Conservation (phyloP, 495 filamentous ascomycete genomes). For the Xylaria acuta region DNA sequence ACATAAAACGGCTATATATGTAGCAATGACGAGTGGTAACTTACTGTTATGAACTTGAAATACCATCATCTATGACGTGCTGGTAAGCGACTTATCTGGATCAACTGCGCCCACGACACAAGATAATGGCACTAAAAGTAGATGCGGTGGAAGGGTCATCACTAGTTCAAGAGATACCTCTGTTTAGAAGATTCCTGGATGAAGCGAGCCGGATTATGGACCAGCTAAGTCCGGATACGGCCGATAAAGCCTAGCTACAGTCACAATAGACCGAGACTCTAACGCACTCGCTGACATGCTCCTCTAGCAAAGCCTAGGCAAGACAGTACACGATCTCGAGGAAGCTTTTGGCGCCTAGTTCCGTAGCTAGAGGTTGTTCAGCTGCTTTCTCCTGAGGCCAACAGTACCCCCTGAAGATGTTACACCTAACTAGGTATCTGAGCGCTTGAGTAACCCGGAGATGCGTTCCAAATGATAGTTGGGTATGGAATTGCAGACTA, state of each 20-base stretch:
- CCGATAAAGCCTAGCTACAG: slow-evolving; percentile 31
- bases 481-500: neutral
- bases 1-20: neutral
- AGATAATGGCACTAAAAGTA: neutral
- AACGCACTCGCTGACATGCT: slow-evolving; percentile 3
- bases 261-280: slow-evolving; percentile 21
- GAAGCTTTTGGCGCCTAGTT: slow-evolving; percentile 19
- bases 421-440: neutral
- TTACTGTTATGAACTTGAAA: neutral
- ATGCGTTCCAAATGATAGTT: neutral
- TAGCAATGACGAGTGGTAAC: neutral
- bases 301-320: slow-evolving; percentile 21
- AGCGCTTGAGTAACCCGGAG: neutral
- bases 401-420: neutral
- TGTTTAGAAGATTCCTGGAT: slow-evolving; percentile 1
- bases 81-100: neutral
- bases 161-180: neutral
- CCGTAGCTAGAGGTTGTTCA: slow-evolving; percentile 25
- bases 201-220: slow-evolving; percentile 26
- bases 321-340: slow-evolving; percentile 18
- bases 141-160: neutral
- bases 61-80: neutral
- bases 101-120: neutral
- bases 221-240: slow-evolving; percentile 23
- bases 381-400: slow-evolving; percentile 25